Percentiles rank a stretch among this genome's conserved stretches.
These are phyloP conservation scores for Hsuehochloa calcarea DNA, from an alignment of 176 grass and related monocot genomes.

Conservation along the genomic window DNA sequence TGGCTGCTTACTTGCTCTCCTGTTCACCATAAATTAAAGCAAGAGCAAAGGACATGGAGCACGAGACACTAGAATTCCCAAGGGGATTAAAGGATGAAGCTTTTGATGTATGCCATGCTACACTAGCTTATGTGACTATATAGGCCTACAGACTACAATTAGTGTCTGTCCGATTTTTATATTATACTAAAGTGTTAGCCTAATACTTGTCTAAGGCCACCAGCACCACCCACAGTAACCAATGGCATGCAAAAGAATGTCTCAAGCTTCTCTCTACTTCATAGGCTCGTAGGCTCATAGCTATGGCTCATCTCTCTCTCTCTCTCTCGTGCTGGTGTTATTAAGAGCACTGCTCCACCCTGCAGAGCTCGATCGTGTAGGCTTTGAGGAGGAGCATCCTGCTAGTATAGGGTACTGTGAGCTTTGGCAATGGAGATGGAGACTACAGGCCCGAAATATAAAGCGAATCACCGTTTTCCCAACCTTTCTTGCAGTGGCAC, in stretches of 20 bases:
- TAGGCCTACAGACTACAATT: background rate
- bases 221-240: conserved; percentile 33
- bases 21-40: conserved; percentile 21
- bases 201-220: conserved; percentile 10
- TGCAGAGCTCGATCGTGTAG: background rate
- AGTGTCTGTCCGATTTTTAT: conserved; percentile 1
- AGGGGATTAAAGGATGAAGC: conserved; percentile 31
- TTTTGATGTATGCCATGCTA: conserved; percentile 52
- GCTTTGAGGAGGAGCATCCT: conserved; percentile 18
- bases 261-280: background rate
- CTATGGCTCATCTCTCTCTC: background rate
- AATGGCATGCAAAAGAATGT: conserved; percentile 30
- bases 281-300: background rate
- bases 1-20: conserved; percentile 23
- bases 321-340: background rate
- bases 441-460: conserved; percentile 34
- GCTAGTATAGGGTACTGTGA: background rate
- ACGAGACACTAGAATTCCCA: conserved; percentile 43
- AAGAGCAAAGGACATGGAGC: conserved; percentile 38
- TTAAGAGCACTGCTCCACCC: background rate
- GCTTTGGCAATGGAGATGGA: conserved; percentile 14
- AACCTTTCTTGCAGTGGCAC: conserved; percentile 9
- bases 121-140: background rate
- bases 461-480: conserved; percentile 21
- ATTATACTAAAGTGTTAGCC: conserved; percentile 4